Evolutionary conservation across 2,329 filamentous ascomycete genomes (phyloP).

Genomic region (Akanthomyces muscarius): DNA sequence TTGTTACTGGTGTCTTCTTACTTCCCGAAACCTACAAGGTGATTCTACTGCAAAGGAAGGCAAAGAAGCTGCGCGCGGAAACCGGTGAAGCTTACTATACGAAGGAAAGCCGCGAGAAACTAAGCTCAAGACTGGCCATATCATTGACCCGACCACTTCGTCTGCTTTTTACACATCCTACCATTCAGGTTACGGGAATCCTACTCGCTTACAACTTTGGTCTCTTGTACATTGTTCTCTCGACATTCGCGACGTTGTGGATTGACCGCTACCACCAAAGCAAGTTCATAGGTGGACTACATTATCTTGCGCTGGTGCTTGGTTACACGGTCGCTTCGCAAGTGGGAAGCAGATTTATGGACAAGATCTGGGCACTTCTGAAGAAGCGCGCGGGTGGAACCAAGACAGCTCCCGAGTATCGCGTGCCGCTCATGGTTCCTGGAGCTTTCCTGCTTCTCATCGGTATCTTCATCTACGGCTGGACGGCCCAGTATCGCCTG

Average conservation of each 20-base stretch:
- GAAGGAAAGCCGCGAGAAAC: neutral
- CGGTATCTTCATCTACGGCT: constrained; percentile 39
- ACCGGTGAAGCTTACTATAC: constrained; percentile 8
- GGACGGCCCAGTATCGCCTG: constrained; percentile 43
- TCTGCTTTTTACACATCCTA: constrained; percentile 40
- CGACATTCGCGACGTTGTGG: constrained; percentile 48
- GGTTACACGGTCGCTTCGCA: constrained; percentile 37
- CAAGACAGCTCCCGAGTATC: constrained; percentile 40
- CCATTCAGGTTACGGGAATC: constrained; percentile 43
- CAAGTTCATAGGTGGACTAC: constrained; percentile 40
- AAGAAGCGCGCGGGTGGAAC: constrained; percentile 2
- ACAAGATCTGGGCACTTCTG: constrained; percentile 32
- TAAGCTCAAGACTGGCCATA: neutral
- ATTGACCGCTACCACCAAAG: constrained; percentile 43
- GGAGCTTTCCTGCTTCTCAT: constrained; percentile 40
- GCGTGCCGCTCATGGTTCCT: constrained; percentile 50
- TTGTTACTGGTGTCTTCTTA: constrained; percentile 50
- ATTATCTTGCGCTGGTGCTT: constrained; percentile 48
- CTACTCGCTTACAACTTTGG: constrained; percentile 47
- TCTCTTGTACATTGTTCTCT: constrained; percentile 49
- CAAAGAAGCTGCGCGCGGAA: neutral
- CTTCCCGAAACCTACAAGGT: constrained; percentile 58
- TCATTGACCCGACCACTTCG: constrained; percentile 24
- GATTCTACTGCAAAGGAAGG: constrained; percentile 43
- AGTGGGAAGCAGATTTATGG: constrained; percentile 34